Conservation (phyloP, 2,329 filamentous ascomycete genomes). For the Cladosporium sp. region DNA sequence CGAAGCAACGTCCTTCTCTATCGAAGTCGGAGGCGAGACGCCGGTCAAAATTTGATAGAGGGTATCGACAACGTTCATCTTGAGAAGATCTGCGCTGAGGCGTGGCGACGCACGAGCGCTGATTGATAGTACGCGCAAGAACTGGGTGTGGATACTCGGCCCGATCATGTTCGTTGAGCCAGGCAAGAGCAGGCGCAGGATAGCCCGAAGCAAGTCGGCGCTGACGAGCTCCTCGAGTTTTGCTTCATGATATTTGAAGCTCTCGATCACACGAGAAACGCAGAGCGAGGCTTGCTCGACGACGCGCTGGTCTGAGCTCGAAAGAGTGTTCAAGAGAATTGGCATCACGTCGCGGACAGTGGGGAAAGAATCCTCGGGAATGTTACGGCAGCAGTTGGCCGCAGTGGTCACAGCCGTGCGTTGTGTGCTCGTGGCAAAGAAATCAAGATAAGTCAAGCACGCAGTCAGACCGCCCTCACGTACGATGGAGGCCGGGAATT, state of each 20-base stretch:
- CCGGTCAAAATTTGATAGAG: constrained; percentile 96
- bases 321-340: constrained; percentile 81
- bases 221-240: constrained; percentile 92
- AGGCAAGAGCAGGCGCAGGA: constrained; percentile 81
- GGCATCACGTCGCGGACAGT: constrained; percentile 96
- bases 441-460: constrained; percentile 94
- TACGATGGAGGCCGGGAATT: constrained; percentile 92
- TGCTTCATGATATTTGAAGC: constrained; percentile 81
- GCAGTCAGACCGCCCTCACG: constrained; percentile 91
- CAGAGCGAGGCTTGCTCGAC: constrained; percentile 95
- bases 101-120: constrained; percentile 83
- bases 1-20: constrained; percentile 64
- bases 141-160: constrained; percentile 91
- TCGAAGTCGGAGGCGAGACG: constrained; percentile 79
- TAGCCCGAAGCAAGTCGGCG: constrained; percentile 75
- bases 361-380: constrained; percentile 86
- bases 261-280: constrained; percentile 92
- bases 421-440: constrained; percentile 96
- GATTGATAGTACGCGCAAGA: constrained; percentile 85
- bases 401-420: constrained; percentile 94
- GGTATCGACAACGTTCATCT: constrained; percentile 95
- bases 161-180: constrained; percentile 95
- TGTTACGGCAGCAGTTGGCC: constrained; percentile 96
- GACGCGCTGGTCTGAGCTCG: constrained; percentile 90
- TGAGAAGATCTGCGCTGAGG: constrained; percentile 84